phyloP scores from a whole-genome alignment of 2,329 filamentous ascomycete genomes.

The Colletotrichum theobromicola region DNA sequence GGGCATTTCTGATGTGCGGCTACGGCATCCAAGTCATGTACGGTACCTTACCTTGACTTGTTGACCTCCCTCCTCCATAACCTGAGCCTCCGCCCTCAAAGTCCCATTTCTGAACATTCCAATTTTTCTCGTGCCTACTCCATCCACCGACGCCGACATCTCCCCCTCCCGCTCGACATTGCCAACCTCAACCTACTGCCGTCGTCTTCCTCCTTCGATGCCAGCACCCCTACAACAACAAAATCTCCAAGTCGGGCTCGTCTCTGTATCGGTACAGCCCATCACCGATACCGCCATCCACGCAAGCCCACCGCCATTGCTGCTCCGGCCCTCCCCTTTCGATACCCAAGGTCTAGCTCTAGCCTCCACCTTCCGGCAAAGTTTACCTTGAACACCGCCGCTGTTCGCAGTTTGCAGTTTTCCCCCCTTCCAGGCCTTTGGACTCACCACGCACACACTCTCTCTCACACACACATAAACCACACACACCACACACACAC shows the following conservation, averaged over 20 bases:
- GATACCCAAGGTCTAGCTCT: background rate
- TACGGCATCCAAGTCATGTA: background rate
- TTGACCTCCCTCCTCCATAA: background rate
- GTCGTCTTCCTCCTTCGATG: background rate
- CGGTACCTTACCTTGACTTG: background rate
- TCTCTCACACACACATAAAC: background rate
- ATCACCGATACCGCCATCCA: background rate
- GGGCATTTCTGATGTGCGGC: background rate
- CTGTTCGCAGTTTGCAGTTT: background rate
- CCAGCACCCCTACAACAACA: background rate
- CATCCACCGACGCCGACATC: background rate
- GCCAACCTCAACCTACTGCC: background rate
- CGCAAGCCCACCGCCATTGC: background rate
- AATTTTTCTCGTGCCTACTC: conserved; percentile 13
- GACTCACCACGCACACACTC: background rate
- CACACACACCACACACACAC: background rate
- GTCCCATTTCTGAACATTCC: conserved; percentile 13
- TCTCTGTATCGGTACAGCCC: background rate
- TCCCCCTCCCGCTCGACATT: background rate
- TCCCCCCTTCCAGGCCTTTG: background rate
- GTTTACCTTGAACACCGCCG: background rate
- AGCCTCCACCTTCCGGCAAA: background rate
- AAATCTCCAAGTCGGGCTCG: background rate
- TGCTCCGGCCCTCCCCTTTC: background rate
- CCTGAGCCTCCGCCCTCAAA: background rate